phyloP scores from a whole-genome alignment of 116 monocot genomes.

The Papilionanthe hybrid region DNA sequence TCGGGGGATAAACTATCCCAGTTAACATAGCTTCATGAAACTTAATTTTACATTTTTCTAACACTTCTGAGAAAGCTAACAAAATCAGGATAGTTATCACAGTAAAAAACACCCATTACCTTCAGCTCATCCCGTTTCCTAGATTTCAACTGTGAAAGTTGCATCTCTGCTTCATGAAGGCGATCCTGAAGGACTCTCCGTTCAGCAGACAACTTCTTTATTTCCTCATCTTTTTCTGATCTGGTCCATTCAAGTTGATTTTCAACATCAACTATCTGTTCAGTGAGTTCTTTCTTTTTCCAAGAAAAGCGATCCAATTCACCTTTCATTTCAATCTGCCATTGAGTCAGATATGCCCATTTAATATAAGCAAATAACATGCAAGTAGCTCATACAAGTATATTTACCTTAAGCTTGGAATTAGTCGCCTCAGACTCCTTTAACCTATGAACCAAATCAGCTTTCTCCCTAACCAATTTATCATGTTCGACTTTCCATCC shows the following conservation, averaged over 20 bases:
- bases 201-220: constrained; percentile 66
- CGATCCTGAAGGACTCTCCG: constrained; percentile 78
- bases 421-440: constrained; percentile 64
- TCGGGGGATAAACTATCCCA: not conserved
- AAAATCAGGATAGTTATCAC: not conserved
- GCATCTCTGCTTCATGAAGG: constrained; percentile 86
- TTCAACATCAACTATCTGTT: constrained; percentile 69
- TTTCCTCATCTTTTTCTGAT: constrained; percentile 90
- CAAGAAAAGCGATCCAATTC: constrained; percentile 65
- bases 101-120: constrained; percentile 25
- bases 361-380: constrained; percentile 4
- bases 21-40: not conserved
- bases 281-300: constrained; percentile 70
- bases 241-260: constrained; percentile 90
- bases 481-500: constrained; percentile 54
- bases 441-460: constrained; percentile 44
- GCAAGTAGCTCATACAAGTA: constrained; percentile 5
- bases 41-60: not conserved
- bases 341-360: constrained; percentile 9
- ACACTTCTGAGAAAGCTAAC: not conserved
- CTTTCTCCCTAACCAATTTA: constrained; percentile 63
- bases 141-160: constrained; percentile 78
- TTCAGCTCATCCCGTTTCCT: constrained; percentile 86
- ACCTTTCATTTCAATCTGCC: constrained; percentile 71
- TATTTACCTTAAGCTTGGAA: constrained; percentile 65